Evolutionary conservation across 768 basidiomycete genomes (phyloP).

Genomic region (Candolleomyces eurysporus): DNA sequence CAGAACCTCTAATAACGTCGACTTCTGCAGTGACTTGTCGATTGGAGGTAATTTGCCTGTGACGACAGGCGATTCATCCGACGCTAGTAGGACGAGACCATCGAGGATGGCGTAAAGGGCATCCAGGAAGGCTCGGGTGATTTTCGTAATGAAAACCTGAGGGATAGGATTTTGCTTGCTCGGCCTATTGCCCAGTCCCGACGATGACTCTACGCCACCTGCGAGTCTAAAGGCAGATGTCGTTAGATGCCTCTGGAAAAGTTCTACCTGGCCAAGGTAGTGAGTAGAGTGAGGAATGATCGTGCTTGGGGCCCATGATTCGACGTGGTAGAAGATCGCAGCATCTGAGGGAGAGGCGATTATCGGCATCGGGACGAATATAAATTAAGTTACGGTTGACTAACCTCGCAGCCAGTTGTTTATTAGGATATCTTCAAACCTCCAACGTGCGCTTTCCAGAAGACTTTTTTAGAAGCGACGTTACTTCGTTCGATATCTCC

Average conservation of each 20-base stretch:
- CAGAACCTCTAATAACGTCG: constrained; percentile 54
- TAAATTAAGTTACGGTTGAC: constrained; percentile 13
- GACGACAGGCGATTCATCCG: constrained; percentile 57
- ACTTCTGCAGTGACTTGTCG: constrained; percentile 30
- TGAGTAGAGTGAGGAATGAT: constrained; percentile 64
- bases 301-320: constrained; percentile 76
- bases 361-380: not conserved
- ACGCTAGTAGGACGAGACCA: constrained; percentile 79
- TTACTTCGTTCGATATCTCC: constrained; percentile 77
- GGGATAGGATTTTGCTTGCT: constrained; percentile 63
- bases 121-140: constrained; percentile 84
- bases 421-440: constrained; percentile 79
- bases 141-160: constrained; percentile 64
- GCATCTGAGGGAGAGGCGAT: constrained; percentile 7
- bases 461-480: constrained; percentile 66
- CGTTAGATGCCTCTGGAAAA: constrained; percentile 77
- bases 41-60: constrained; percentile 32
- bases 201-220: constrained; percentile 64
- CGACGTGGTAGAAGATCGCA: constrained; percentile 70
- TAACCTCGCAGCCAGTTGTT: constrained; percentile 81
- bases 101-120: constrained; percentile 83
- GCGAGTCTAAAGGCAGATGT: constrained; percentile 79
- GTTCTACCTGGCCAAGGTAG: constrained; percentile 74
- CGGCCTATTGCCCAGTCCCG: constrained; percentile 46
- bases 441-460: constrained; percentile 82